Percentiles rank a stretch among this genome's conserved stretches.
Conservation (phyloP, 108 stramenopile genomes). For the Craspedostauros australis region DNA sequence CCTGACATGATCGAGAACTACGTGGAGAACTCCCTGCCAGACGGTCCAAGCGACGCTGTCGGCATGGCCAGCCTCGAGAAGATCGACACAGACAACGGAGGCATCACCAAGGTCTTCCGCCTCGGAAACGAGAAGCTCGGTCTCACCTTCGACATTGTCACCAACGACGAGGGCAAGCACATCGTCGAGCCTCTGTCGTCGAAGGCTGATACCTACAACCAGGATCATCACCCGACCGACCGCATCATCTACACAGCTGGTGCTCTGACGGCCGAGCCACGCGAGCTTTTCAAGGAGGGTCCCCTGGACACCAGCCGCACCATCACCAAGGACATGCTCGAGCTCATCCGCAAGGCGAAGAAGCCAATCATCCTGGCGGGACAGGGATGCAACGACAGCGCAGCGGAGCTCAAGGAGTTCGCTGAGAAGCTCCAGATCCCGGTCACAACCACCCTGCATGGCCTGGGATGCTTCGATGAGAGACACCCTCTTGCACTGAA, state of each 20-base stretch:
- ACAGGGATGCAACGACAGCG: constrained; percentile 80
- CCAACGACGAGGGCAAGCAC: constrained; percentile 25
- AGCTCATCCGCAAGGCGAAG: constrained; percentile 68
- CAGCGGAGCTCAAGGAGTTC: constrained; percentile 70
- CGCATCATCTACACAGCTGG: constrained; percentile 45
- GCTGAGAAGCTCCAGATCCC: constrained; percentile 85
- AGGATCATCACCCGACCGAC: constrained; percentile 67
- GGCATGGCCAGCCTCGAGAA: constrained; percentile 48
- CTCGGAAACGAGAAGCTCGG: constrained; percentile 58
- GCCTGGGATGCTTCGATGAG: constrained; percentile 81
- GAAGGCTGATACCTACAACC: constrained; percentile 42
- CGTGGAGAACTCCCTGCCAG: constrained; percentile 33
- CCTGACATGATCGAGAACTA: constrained; percentile 57
- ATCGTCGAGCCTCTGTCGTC: constrained; percentile 26
- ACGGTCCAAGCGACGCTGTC: constrained; percentile 30
- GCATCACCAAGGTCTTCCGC: constrained; percentile 53
- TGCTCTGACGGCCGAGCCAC: constrained; percentile 25
- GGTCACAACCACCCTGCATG: constrained; percentile 85
- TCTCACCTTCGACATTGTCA: constrained; percentile 56
- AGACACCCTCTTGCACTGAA: constrained; percentile 78
- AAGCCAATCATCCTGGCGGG: constrained; percentile 88
- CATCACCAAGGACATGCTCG: constrained; percentile 63
- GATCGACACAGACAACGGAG: constrained; percentile 33
- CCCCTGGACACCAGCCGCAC: constrained; percentile 26
- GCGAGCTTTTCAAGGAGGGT: constrained; percentile 28